phyloP scores from a whole-genome alignment of 371 early-diverging fungal species.

The Parasitella parasitica region DNA sequence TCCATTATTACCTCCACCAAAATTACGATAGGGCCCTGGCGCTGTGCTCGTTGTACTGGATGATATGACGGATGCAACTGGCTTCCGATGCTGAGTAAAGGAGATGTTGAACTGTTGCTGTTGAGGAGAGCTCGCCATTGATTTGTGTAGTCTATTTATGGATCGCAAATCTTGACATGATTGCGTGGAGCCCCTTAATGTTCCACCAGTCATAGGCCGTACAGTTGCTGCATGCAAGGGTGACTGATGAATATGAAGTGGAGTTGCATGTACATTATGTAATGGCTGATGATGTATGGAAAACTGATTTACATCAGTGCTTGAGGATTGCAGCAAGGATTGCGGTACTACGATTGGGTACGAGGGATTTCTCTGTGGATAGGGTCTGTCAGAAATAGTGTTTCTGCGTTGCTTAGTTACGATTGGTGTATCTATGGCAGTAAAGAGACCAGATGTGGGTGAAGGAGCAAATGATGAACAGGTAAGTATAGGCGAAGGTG shows the following conservation, averaged over 20 bases:
- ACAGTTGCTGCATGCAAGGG: neutral
- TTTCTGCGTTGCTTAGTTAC: constrained; percentile 9
- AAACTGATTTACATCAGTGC: constrained; percentile 11
- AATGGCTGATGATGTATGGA: constrained; percentile 15
- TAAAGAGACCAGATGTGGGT: neutral
- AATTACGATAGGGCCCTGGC: constrained; percentile 10
- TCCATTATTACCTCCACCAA: neutral
- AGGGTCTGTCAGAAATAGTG: constrained; percentile 14
- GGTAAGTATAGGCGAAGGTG: constrained; percentile 8
- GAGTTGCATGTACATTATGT: constrained; percentile 21
- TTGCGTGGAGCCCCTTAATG: constrained; percentile 17
- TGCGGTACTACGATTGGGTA: constrained; percentile 6
- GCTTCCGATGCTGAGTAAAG: constrained; percentile 16
- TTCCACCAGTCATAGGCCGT: neutral
- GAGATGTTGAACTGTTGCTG: constrained; percentile 1
- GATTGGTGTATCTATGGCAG: neutral
- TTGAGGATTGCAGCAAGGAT: constrained; percentile 12
- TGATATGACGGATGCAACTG: constrained; percentile 13
- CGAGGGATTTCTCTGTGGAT: neutral
- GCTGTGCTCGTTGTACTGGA: constrained; percentile 4
- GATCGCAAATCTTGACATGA: constrained; percentile 25
- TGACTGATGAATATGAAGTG: constrained; percentile 11
- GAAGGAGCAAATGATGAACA: neutral
- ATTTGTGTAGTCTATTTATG: constrained; percentile 7
- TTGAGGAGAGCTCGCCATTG: neutral